Base-by-base conservation (phyloP, 1,139 yeast species). In the Hemisphaericaspora lyxosophila region DNA sequence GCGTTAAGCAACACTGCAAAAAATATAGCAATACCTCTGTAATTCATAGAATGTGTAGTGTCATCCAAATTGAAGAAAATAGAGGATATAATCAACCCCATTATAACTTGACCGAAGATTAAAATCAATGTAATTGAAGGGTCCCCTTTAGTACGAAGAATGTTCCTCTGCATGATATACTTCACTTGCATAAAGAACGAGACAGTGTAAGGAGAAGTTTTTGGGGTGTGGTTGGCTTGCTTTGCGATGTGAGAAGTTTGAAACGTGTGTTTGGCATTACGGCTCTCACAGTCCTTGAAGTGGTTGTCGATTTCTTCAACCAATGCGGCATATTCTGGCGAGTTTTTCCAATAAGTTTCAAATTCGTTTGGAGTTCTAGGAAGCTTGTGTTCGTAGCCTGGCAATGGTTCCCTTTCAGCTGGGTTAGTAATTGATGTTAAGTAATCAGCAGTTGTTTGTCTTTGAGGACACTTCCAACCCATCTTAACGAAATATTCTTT, bases 391-490 rank as follows among this genome's bases (percentile, higher is more conserved):
- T 62, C 64, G 42, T 51, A 71, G 2, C 88, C 90, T 13, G 63
- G 57, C 38, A 59, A 59, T 7, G 75, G 60, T 8, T 64, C 59
- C 57, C 92, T 73, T 56, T 82, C 90, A 5, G 68, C 60, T 8
- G 92, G 88, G 50, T 80, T 80, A 2, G 92, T 82, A 32, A 85
- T 64, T 1, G 90, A 78, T 2, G 95, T 85, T 51, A 86, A 67
- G 59, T 76, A 87, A 57, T 87, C 96, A 18, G 90, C 87, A 42
- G 92, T 82, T 7, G 94, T 82, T 64, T 84, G 89, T 59, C 95
- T 78, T 25, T 74, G 69, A 25, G 86, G 84, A 54, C 88, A 84
- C 12, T 71, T 59, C 48, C 61, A 76, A 5, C 82, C 82, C 75
- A 74, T 64, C 11, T 59, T 58, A 34, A 60, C 52, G 41, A 75